Evolutionary conservation across 2,329 filamentous ascomycete species (phyloP), one percentile per base, ranked within the genome.

Genomic region (Cladophialophora bantiana): DNA sequence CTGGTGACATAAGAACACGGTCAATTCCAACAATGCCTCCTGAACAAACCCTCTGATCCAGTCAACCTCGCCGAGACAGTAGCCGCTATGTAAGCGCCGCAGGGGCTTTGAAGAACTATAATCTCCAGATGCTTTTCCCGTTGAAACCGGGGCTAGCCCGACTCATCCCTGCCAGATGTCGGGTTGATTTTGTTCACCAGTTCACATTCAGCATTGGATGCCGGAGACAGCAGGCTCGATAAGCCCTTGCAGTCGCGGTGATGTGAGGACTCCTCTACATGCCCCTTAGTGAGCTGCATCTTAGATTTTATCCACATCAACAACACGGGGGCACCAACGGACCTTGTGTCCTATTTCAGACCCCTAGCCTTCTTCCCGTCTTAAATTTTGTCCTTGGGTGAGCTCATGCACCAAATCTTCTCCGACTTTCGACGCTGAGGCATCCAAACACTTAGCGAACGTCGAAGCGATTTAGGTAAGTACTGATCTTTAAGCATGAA

Each of bases 391-490:
- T 34, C 54, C 54, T 57, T 57, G 54, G 20, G 18, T 36, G 54
- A 57, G 54, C 36, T 57, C 54, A 57, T 57, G 54, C 26, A 57
- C 54, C 31, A n/a, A 3, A 57, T 57, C 54, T 57, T 57, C 54
- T 57, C 54, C 35, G 31, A 15, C 38, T 57, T 57, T 57, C 54
- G 31, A 57, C 54, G 7, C 34, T 2, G 6, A 2, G 26, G 54
- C 54, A 3, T 26, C 54, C 34, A 57, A 57, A 36, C 54, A 57
- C 54, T 57, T 36, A 12, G 26, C 12, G 9, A 40, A 40, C 4
- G 9, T 40, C 12, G 38, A 40, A 40, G 38, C 12, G 38, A 40
- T 40, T 40, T 40, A 13, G 38, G 38, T 13, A 40, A 40, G 38
- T 40, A 15, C 15, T 40, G 34, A 13, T 12, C 35, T 57, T 57